Percentiles rank a stretch among this genome's conserved stretches.
These are phyloP conservation scores for Fusarium longipes DNA, from an alignment of 2,329 filamentous ascomycete genomes.

Conservation along the genomic window DNA sequence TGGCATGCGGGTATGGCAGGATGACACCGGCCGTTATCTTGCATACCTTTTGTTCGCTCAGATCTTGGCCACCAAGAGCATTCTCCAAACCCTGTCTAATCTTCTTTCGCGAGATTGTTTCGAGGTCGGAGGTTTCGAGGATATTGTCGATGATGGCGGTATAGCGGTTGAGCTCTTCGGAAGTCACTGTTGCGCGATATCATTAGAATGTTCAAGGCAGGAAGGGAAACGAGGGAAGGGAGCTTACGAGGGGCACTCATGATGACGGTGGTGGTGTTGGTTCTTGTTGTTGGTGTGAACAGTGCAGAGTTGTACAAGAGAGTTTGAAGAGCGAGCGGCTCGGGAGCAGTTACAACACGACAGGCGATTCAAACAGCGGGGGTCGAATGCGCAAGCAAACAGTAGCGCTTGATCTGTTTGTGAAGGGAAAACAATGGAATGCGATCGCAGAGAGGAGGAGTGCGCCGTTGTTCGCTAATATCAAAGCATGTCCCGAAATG, in stretches of 20 bases:
- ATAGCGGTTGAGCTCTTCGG: conserved; percentile 63
- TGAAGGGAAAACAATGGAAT: conserved; percentile 19
- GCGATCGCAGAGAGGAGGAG: conserved; percentile 32
- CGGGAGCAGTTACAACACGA: conserved; percentile 24
- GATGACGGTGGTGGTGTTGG: conserved; percentile 19
- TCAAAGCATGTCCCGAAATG: conserved; percentile 38
- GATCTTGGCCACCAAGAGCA: conserved; percentile 66
- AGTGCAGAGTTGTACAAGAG: conserved; percentile 25
- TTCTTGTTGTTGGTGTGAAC: neutral
- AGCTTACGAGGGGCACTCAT: conserved; percentile 47
- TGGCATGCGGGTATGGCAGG: neutral
- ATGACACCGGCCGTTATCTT: neutral
- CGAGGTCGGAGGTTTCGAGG: conserved; percentile 67
- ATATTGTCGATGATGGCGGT: conserved; percentile 70
- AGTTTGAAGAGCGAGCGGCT: conserved; percentile 8
- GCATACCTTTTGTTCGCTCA: conserved; percentile 68
- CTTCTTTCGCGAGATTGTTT: conserved; percentile 73
- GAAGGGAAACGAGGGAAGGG: conserved; percentile 21
- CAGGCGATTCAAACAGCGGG: conserved; percentile 22
- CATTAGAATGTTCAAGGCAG: neutral
- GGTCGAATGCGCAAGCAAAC: conserved; percentile 32
- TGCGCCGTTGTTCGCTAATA: conserved; percentile 37
- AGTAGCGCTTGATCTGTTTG: conserved; percentile 17
- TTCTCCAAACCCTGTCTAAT: conserved; percentile 67
- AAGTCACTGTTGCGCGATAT: conserved; percentile 56